These are phyloP conservation scores for Guadua angustifolia DNA, from an alignment of 176 grass and related monocot genomes.

Conservation along the genomic window DNA sequence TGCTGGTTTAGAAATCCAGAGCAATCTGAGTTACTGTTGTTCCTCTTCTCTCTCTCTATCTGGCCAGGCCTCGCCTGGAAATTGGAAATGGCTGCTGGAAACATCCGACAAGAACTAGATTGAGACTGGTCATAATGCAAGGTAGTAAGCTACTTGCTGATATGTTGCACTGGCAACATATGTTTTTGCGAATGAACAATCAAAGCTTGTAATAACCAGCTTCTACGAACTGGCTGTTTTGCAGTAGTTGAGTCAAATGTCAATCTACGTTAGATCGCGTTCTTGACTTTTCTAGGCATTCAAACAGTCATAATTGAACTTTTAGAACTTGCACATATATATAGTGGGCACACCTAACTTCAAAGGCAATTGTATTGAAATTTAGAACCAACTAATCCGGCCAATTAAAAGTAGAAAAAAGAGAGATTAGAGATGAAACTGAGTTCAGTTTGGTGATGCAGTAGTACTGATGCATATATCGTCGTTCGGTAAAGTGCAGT, in stretches of 20 bases:
- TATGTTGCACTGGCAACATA: constrained; percentile 7
- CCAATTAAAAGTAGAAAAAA: background rate
- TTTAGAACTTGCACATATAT: background rate
- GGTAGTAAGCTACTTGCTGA: background rate
- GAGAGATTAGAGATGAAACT: background rate
- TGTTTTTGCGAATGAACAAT: background rate
- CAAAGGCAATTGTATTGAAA: background rate
- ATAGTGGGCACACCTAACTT: constrained; percentile 18
- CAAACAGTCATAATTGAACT: background rate
- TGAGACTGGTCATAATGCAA: background rate
- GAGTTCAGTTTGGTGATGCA: constrained; percentile 16
- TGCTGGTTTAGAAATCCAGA: background rate
- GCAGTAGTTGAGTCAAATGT: constrained; percentile 32
- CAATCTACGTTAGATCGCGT: constrained; percentile 28
- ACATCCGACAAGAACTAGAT: background rate
- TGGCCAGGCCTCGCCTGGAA: background rate
- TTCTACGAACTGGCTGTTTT: background rate
- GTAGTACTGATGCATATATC: background rate
- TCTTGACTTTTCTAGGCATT: background rate
- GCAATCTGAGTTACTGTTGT: no score
- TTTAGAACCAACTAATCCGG: background rate
- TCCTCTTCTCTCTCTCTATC: background rate
- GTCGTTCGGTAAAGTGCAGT: constrained; percentile 15
- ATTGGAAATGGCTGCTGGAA: background rate
- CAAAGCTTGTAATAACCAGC: background rate